These are phyloP conservation scores for Trypanosoma platydactyli DNA, from an alignment of 208 protist genomes.

Conservation along the genomic window DNA sequence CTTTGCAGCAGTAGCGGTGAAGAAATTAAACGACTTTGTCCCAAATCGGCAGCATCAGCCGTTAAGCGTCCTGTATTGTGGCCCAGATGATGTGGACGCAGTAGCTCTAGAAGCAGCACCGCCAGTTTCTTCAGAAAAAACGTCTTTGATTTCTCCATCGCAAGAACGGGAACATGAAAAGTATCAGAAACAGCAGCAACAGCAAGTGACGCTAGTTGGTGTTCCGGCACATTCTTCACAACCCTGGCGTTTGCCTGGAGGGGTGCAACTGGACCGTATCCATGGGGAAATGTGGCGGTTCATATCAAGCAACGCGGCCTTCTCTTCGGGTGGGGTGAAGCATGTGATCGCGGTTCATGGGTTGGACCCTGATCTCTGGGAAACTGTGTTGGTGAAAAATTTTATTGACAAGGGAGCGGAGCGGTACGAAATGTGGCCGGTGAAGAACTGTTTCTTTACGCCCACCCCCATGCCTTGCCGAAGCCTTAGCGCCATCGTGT, in stretches of 20 bases:
- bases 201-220: neutral
- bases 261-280: conserved; percentile 23
- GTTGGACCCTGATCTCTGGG: conserved; percentile 24
- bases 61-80: conserved; percentile 71
- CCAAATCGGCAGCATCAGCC: conserved; percentile 75
- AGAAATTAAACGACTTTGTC: conserved; percentile 85
- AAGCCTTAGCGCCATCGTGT: conserved; percentile 49
- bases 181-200: neutral
- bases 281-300: conserved; percentile 46
- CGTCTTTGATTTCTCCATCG: neutral
- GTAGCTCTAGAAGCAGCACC: neutral
- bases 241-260: conserved; percentile 7
- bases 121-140: neutral
- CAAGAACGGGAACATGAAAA: neutral
- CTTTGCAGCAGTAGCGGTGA: conserved; percentile 72
- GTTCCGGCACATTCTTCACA: neutral
- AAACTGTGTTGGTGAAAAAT: conserved; percentile 24
- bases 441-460: neutral
- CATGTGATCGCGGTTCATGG: conserved; percentile 41
- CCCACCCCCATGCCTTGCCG: conserved; percentile 21
- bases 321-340: neutral
- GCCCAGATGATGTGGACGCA: conserved; percentile 30
- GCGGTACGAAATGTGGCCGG: conserved; percentile 33
- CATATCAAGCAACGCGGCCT: conserved; percentile 10
- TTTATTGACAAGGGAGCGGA: conserved; percentile 32